Base-by-base conservation (phyloP, 345 rosid genomes). In the Brassica nigra region DNA sequence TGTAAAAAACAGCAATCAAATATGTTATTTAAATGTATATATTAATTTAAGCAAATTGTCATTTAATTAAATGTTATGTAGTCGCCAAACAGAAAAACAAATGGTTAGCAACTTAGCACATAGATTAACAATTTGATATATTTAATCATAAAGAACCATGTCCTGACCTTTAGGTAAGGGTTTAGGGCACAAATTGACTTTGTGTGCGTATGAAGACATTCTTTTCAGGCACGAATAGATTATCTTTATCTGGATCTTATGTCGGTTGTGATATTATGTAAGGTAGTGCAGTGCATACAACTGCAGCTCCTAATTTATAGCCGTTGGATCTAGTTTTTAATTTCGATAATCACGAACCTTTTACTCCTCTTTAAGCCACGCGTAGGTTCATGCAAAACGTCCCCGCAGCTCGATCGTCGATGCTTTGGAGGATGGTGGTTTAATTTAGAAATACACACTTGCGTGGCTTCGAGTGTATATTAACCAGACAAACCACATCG, bases 91-190 rank as follows among this genome's bases (percentile, higher is more conserved):
- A 49, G 11, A 14, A 27, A 75, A 75, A 23, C 2, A 52, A 34
- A 49, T 62, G 44, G 44, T 52, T 64, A 62, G 55, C 20, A 70
- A 30, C 31, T 52, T 64, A 61, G 55, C 20, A 70, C 36, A 49
- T 3, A 70, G 28, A 49, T 34, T 28, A 52, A 59, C 42, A 28
- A 54, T 34, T 23, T n/a, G 6, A 33, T 39, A 6, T 65, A 28
- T 33, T 44, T 18, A 70, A 62, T 61, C 14, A 52, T 30, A 58
- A 31, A 79, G 16, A 31, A 79, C 2, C 20, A 33, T 23, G 54
- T 23, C 54, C 47, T 73, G 75, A 47, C 78, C 78, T 79, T 74
- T 79, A 67, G 82, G 69, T 33, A 59, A 67, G 62, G 73, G 74
- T 5, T 66, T 61, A 66, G 12, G 82, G 49, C 82, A 73, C 63